Conservation (phyloP, 495 filamentous ascomycete species). For the Hyaloscypha variabilis region DNA sequence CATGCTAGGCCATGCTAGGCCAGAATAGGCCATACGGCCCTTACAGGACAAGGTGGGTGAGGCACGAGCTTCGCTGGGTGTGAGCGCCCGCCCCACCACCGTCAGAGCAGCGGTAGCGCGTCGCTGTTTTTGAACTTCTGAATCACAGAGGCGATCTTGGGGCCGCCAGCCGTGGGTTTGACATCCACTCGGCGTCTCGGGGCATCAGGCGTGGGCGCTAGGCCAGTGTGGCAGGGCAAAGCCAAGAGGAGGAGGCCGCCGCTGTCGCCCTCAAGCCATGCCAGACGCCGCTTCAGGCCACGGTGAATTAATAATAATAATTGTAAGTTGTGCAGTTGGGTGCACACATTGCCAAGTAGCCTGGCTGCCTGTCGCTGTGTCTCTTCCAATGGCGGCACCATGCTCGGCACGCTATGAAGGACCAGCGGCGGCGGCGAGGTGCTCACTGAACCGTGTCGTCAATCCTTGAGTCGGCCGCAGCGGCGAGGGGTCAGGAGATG, state of each 20-base stretch:
- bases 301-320: too few species aligned
- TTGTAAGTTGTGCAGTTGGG: too few species aligned
- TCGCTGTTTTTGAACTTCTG: neutral
- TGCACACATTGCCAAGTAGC: neutral
- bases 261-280: neutral
- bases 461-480: neutral
- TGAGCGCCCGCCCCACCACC: neutral
- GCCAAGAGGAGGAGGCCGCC: neutral
- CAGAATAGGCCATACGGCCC: too few species aligned
- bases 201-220: neutral
- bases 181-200: neutral
- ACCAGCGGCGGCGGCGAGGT: neutral
- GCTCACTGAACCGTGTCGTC: neutral
- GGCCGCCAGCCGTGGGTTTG: neutral
- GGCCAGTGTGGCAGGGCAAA: slow-evolving; percentile 10
- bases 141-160: neutral
- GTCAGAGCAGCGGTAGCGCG: neutral
- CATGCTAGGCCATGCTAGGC: too few species aligned
- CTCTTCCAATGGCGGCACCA: neutral
- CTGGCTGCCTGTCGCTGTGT: neutral
- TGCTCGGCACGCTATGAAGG: neutral
- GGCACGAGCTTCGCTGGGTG: slow-evolving; percentile 7
- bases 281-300: too few species aligned
- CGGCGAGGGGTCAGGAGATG: neutral
- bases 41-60: neutral